A percentile compares a stretch with the other conserved stretches of the same genome.
These are phyloP conservation scores for Triangularia setosa DNA, from an alignment of 2,329 filamentous ascomycete species.

Conservation along the genomic window DNA sequence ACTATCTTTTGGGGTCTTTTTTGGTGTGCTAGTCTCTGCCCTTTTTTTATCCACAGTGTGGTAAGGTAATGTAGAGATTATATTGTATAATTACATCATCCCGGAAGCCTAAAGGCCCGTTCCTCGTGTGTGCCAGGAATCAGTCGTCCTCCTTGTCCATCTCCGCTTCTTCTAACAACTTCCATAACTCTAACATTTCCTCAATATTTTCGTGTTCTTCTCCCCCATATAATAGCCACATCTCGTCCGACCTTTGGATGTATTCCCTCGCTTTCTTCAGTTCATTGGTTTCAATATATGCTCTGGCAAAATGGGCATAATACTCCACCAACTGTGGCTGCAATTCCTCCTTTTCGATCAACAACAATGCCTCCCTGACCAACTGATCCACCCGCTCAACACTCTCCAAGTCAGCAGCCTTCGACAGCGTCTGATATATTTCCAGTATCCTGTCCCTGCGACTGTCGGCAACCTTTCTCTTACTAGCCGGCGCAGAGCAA, in stretches of 20 bases:
- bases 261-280: constrained; percentile 15
- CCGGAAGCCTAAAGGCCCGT: background rate
- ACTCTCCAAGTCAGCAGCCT: constrained; percentile 4
- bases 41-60: no score
- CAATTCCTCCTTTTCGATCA: constrained; percentile 27
- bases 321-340: constrained; percentile 29
- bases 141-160: constrained; percentile 5
- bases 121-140: background rate
- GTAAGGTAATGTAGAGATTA: background rate
- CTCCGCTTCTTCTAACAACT: constrained; percentile 10
- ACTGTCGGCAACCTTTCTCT: constrained; percentile 19
- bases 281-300: constrained; percentile 23
- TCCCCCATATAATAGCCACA: constrained; percentile 22
- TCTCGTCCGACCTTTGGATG: constrained; percentile 13
- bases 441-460: constrained; percentile 25
- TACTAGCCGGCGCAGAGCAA: constrained; percentile 15
- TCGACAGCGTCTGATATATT: constrained; percentile 20
- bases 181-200: constrained; percentile 19
- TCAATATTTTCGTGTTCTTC: constrained; percentile 24
- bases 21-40: no score
- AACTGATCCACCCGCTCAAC: constrained; percentile 10
- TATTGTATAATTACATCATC: background rate
- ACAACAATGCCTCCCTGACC: constrained; percentile 20
- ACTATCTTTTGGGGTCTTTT: no score
- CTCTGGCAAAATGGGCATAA: constrained; percentile 25